These are phyloP conservation scores for Acarospora socialis DNA, from an alignment of 2,329 filamentous ascomycete genomes.

Conservation along the genomic window DNA sequence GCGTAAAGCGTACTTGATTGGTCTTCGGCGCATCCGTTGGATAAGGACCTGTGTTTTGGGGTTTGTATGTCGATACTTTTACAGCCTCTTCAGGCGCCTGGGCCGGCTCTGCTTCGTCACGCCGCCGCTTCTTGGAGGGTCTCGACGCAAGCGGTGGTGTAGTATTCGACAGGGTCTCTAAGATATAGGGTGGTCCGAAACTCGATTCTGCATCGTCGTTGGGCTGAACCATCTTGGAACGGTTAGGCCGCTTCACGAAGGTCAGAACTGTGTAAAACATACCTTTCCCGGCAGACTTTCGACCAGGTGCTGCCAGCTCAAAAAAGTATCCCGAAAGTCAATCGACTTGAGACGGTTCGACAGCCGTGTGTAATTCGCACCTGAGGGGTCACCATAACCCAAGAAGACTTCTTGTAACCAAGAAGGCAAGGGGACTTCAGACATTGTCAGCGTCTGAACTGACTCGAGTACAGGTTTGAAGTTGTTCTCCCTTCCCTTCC, in stretches of 20 bases:
- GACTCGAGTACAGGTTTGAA: constrained; percentile 90
- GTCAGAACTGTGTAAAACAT: neutral
- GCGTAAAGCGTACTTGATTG: constrained; percentile 78
- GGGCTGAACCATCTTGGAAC: constrained; percentile 52
- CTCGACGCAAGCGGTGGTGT: constrained; percentile 38
- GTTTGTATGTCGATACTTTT: constrained; percentile 79
- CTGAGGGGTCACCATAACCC: constrained; percentile 87
- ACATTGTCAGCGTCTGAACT: constrained; percentile 71
- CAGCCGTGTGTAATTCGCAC: constrained; percentile 73
- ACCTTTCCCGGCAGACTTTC: constrained; percentile 72
- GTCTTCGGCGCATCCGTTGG: constrained; percentile 67
- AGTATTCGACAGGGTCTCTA: constrained; percentile 50
- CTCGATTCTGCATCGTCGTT: constrained; percentile 55
- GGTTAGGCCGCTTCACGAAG: constrained; percentile 1
- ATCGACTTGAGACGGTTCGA: constrained; percentile 62
- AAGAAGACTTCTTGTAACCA: constrained; percentile 97
- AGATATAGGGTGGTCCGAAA: constrained; percentile 76
- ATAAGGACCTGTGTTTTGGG: constrained; percentile 80
- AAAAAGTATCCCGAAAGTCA: constrained; percentile 86
- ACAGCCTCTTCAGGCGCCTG: constrained; percentile 52
- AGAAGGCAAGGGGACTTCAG: constrained; percentile 69
- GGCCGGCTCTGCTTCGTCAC: constrained; percentile 55
- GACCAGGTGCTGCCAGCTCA: constrained; percentile 88
- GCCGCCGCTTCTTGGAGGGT: constrained; percentile 73
- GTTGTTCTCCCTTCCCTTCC: constrained; percentile 84